Conservation (phyloP, 352 stramenopile species). For the Saprolegnia parasitica region DNA sequence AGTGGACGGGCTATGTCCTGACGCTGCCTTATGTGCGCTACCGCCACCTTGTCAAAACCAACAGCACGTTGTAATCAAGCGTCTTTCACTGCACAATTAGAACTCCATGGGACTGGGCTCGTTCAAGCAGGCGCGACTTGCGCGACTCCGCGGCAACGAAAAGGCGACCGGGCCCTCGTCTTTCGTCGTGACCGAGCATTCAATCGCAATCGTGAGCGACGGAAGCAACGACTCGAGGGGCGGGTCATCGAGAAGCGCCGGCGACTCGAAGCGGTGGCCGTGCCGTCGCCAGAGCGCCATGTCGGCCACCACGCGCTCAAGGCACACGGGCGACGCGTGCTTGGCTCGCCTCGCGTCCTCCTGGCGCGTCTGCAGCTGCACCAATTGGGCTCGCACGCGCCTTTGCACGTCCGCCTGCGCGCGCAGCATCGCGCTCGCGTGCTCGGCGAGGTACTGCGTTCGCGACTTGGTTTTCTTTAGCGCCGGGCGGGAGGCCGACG, state of each 20-base stretch:
- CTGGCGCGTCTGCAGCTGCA: background rate
- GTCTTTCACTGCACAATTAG: background rate
- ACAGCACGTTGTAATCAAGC: background rate
- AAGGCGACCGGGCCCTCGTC: background rate
- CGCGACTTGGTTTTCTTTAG: background rate
- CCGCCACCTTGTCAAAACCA: too few species aligned
- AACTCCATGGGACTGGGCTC: background rate
- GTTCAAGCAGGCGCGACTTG: background rate
- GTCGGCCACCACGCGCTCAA: background rate
- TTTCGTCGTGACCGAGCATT: background rate
- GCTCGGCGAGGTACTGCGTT: constrained; percentile 17
- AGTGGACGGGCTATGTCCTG: background rate
- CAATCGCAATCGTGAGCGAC: background rate
- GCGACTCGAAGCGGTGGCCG: background rate
- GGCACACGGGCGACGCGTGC: background rate
- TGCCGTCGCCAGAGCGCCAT: background rate
- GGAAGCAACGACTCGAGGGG: background rate
- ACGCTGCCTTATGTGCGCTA: constrained; percentile 1
- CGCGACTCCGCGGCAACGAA: background rate
- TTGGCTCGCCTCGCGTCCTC: background rate
- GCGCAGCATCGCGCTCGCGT: background rate
- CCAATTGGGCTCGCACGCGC: background rate
- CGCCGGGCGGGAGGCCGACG: background rate
- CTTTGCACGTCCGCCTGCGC: background rate
- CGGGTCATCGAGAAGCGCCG: background rate